Base-by-base conservation (phyloP, 2,329 filamentous ascomycete genomes). In the Ceratocystis papillata region DNA sequence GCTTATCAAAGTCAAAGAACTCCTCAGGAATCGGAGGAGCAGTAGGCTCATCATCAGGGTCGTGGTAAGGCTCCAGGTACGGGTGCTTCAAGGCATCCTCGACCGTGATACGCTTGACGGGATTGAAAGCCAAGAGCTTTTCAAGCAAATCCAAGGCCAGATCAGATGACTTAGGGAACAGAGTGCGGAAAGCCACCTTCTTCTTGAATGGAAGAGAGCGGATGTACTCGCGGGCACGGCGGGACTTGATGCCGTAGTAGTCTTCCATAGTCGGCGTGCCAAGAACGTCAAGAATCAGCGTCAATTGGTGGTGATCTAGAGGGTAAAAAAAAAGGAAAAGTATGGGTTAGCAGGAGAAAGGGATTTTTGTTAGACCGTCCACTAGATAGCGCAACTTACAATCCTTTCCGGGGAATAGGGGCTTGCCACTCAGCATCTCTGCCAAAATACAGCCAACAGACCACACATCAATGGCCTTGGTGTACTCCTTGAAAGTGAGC, bases 401-500 rank as follows among this genome's bases (percentile, higher is more conserved):
- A 76, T 99, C 94, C 78, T 99, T 99, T 74, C 94, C 94, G 1
- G 94, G 94, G 80, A 99, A 99, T 59, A 99, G 78, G 20, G 94
- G 94, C 82, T 99, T 99, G 71, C 94, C 94, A 76, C 91, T 97
- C 69, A 99, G 81, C 94, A 99, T 99, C 80, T 99, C 94, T 3
- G 94, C 94, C 72, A 99, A 79, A 72, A 99, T 99, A 74, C 94
- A 99, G 67, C 94, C 94, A 63, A 99, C 94, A 73, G 92, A 96
- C 94, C 94, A 99, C 10, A 99, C 92, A 74, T 99, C 94, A 74
- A 99, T 99, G 55, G 94, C 94, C 79, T 97, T 99, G 72, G 94
- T 99, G 79, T 99, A 99, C 78, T 99, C 94, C 80, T 99, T 97
- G 82, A 97, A 99, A 12, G 94, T 99, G 79, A 99, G 87, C 94